Evolutionary conservation across 768 basidiomycete genomes (phyloP).

Genomic region (Lactarius akahatsu): DNA sequence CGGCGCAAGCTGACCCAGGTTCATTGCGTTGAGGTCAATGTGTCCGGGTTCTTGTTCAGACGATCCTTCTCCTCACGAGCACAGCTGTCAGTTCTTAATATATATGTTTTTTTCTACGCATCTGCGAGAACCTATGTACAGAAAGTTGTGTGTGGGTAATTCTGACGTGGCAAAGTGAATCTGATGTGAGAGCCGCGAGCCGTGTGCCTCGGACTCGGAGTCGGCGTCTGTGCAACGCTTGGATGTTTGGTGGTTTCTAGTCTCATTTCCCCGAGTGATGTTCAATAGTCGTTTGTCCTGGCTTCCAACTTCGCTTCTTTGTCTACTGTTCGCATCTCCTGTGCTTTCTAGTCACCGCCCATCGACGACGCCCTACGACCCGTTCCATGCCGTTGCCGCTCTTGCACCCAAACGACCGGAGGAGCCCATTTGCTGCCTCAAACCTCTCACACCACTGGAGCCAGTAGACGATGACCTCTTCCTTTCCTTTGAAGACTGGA

Average conservation of each 20-base stretch:
- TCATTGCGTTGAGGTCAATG: constrained; percentile 1
- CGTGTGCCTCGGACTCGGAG: neutral
- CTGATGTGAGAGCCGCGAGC: neutral
- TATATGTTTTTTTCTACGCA: constrained; percentile 11
- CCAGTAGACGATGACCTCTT: constrained; percentile 60
- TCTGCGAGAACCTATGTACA: neutral
- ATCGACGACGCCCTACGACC: constrained; percentile 51
- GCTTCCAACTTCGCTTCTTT: constrained; percentile 7
- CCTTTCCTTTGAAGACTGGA: constrained; percentile 89
- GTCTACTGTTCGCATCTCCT: constrained; percentile 34
- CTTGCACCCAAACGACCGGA: constrained; percentile 51
- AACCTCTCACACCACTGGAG: constrained; percentile 43
- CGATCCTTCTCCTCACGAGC: neutral
- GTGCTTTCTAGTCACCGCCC: constrained; percentile 36
- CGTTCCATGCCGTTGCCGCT: constrained; percentile 56
- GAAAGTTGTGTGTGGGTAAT: neutral
- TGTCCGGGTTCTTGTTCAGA: constrained; percentile 12
- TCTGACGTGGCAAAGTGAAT: constrained; percentile 11
- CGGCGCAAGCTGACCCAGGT: neutral
- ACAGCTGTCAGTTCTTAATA: constrained; percentile 15
- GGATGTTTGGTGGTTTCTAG: neutral
- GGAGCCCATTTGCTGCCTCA: constrained; percentile 68
- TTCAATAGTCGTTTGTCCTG: constrained; percentile 15
- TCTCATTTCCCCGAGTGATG: constrained; percentile 9
- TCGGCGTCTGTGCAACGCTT: neutral